Base-by-base conservation (phyloP, 1,139 yeast genomes). In the Kluyveromyces marxianus region DNA sequence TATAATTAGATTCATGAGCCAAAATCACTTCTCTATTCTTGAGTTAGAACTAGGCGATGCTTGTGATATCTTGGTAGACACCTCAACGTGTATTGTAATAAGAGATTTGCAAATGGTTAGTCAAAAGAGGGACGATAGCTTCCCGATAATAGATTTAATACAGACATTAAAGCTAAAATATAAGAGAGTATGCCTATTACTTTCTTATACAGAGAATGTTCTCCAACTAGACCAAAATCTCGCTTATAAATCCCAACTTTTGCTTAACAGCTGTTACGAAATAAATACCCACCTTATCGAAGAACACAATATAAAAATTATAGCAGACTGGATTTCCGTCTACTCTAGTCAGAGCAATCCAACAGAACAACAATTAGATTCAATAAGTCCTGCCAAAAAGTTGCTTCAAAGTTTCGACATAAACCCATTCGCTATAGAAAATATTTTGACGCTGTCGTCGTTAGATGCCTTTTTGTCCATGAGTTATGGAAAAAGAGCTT, bases 221-320 rank as follows among this genome's bases (percentile, higher is more conserved):
- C 48, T 49, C 28, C 25, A 26, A 3, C 40, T 44, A 6, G 63
- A 57, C 38, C 45, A 32, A 3, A 57, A 59, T 30, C 44, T 55
- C 7, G 51, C 57, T 35, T 58, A 59, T 60, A 58, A 57, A 46
- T 37, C 54, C 4, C 52, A 46, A 4, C 33, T 54, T 6, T 50
- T 46, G 35, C 42, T 59, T 21, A 43, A 44, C 14, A 14, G 43
- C 7, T 33, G 44, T 7, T 38, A 36, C 27, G 34, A 21, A 10
- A 43, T 51, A n/a, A 44, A 46, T 37, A 35, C 48, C 3, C 44
- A 49, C 41, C 45, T 56, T 25, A 37, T 54, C 3, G 30, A 30
- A n/a, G 28, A 37, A 34, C 45, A 30, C 33, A 37, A 8, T 25
- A 33, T 4, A 14, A 37, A 37, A 4, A 33, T 49, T 4, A 36